Conservation (phyloP, 2,329 filamentous ascomycete species). For the Arthroderma uncinatum region DNA sequence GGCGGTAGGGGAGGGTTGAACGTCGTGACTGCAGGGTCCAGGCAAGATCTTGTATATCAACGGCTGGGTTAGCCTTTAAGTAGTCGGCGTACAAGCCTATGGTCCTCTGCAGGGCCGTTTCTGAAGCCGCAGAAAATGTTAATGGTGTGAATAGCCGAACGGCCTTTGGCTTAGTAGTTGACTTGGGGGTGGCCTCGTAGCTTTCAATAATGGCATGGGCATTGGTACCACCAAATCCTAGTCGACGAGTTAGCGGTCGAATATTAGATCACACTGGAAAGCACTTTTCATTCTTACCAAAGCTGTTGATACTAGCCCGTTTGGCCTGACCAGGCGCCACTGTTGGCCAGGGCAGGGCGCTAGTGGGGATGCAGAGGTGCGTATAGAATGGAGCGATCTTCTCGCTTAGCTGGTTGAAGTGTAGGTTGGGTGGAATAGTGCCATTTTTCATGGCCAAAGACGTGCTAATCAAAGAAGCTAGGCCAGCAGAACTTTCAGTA, state of each 20-base stretch:
- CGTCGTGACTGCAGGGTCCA: not conserved
- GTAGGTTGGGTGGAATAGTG: constrained; percentile 20
- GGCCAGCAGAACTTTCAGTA: constrained; percentile 21
- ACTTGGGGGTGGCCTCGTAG: not conserved
- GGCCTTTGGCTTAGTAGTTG: not conserved
- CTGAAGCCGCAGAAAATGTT: not conserved
- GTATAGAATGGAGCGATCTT: constrained; percentile 3
- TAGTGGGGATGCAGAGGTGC: constrained; percentile 11
- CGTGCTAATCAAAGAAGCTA: constrained; percentile 22
- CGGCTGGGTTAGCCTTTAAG: not conserved
- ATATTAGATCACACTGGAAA: too few relatives aligned
- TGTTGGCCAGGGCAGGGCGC: constrained; percentile 19
- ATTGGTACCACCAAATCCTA: constrained; percentile 15
- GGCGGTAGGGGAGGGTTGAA: not conserved
- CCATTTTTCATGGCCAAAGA: constrained; percentile 20
- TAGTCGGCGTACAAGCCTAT: not conserved
- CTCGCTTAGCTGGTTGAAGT: not conserved
- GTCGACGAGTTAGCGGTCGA: too few relatives aligned
- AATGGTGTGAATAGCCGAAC: not conserved
- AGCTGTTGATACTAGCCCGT: constrained; percentile 16
- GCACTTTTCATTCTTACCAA: too few relatives aligned
- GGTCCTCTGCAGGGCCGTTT: not conserved
- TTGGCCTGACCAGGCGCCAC: not conserved
- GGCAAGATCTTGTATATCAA: not conserved
- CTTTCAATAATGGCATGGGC: constrained; percentile 11